Percentiles rank a stretch among this genome's conserved stretches.
phyloP scores from a whole-genome alignment of 805 yeast species.

The Yarrowia divulgata region DNA sequence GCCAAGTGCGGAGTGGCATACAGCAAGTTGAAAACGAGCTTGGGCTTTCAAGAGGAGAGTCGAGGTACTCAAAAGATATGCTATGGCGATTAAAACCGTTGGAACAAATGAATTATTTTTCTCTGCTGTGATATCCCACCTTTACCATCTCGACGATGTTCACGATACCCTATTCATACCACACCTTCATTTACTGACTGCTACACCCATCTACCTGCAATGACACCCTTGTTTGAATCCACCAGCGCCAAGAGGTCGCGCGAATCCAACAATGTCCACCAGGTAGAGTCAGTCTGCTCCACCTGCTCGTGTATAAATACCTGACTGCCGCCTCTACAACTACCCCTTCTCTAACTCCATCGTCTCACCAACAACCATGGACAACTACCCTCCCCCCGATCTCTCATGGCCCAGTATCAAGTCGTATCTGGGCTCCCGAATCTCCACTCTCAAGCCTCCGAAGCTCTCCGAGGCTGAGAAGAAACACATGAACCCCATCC shows the following conservation, averaged over 20 bases:
- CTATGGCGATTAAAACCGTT: neutral
- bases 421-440: slow-evolving; percentile 48
- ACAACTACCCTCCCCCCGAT: slow-evolving; percentile 42
- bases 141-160: too few species aligned
- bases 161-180: too few species aligned
- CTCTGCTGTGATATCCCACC: neutral
- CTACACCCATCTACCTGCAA: neutral
- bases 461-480: slow-evolving; percentile 21
- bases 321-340: neutral
- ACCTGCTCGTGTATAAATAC: slow-evolving; percentile 2
- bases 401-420: slow-evolving; percentile 44
- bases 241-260: neutral
- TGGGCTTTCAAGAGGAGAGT: neutral
- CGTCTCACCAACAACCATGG: slow-evolving; percentile 4
- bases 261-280: neutral
- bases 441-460: slow-evolving; percentile 47
- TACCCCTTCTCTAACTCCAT: neutral
- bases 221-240: slow-evolving; percentile 4
- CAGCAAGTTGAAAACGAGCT: neutral
- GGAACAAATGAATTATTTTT: too few species aligned
- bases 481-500: slow-evolving; percentile 63
- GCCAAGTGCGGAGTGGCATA: slow-evolving; percentile 5
- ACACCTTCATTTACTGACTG: neutral
- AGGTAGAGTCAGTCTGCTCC: neutral
- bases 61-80: neutral